Conservation (phyloP, 2,329 filamentous ascomycete genomes). For the Pestalotiopsis sp. region DNA sequence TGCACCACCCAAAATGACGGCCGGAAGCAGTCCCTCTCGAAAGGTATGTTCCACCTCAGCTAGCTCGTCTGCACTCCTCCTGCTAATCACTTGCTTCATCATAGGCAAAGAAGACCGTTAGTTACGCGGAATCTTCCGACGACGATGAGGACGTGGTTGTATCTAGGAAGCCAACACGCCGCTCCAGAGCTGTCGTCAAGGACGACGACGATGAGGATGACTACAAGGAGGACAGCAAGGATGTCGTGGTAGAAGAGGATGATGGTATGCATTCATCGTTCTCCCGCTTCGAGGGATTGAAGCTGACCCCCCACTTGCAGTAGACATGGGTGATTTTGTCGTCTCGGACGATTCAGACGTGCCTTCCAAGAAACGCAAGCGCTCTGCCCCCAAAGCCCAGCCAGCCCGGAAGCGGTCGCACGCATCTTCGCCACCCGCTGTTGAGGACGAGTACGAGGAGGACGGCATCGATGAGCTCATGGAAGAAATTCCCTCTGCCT, state of each 20-base stretch:
- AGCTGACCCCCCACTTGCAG: constrained; percentile 28
- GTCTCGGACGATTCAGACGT: constrained; percentile 86
- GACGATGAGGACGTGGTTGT: constrained; percentile 75
- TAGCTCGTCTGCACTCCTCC: neutral
- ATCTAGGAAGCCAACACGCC: constrained; percentile 41
- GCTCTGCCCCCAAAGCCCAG: constrained; percentile 52
- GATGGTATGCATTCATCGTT: constrained; percentile 47
- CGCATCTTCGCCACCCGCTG: constrained; percentile 45
- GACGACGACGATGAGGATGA: constrained; percentile 72
- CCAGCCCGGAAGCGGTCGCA: constrained; percentile 66
- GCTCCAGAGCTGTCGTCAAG: constrained; percentile 62
- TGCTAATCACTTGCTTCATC: neutral
- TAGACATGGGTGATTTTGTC: constrained; percentile 85
- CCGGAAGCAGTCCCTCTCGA: constrained; percentile 74
- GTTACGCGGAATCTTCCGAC: constrained; percentile 84
- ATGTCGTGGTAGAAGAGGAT: constrained; percentile 63
- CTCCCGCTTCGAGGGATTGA: constrained; percentile 18
- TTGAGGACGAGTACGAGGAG: constrained; percentile 40
- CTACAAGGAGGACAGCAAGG: constrained; percentile 64
- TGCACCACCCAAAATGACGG: constrained; percentile 41
- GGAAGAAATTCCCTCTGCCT: constrained; percentile 61
- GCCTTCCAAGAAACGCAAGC: constrained; percentile 74
- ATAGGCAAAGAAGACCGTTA: constrained; percentile 62
- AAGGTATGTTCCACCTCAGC: constrained; percentile 60
- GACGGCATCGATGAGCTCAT: constrained; percentile 58